Percentiles rank a stretch among this genome's conserved stretches.
Conservation (phyloP, 2,329 filamentous ascomycete genomes). For the Cytospora piceicola region DNA sequence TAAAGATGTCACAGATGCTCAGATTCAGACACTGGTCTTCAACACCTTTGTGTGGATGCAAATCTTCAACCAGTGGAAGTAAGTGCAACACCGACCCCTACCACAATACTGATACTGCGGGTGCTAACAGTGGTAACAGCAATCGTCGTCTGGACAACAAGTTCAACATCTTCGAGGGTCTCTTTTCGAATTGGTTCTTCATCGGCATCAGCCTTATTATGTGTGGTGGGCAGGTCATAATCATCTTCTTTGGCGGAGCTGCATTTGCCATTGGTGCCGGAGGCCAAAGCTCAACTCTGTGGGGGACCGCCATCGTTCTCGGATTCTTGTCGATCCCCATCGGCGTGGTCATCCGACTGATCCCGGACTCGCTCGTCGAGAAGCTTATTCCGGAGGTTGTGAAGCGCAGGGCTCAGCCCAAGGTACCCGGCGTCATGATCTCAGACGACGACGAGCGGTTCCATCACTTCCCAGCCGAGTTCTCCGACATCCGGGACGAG, state of each 20-base stretch:
- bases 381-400: slow-evolving; percentile 58
- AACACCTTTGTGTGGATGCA: slow-evolving; percentile 99
- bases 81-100: slow-evolving; percentile 46
- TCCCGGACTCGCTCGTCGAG: slow-evolving; percentile 73
- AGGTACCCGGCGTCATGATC: slow-evolving; percentile 61
- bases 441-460: slow-evolving; percentile 67
- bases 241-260: slow-evolving; percentile 81
- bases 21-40: slow-evolving; percentile 84
- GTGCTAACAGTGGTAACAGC: slow-evolving; percentile 43
- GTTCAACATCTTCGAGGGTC: slow-evolving; percentile 93
- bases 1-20: slow-evolving; percentile 44
- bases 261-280: slow-evolving; percentile 73
- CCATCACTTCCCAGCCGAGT: slow-evolving; percentile 69
- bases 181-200: slow-evolving; percentile 87
- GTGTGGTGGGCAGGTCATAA: slow-evolving; percentile 86
- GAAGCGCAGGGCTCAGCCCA: slow-evolving; percentile 49
- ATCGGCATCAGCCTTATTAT: slow-evolving; percentile 83
- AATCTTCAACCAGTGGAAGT: slow-evolving; percentile 97
- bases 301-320: slow-evolving; percentile 84
- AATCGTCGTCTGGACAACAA: slow-evolving; percentile 92
- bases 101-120: background rate
- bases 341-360: slow-evolving; percentile 76
- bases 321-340: slow-evolving; percentile 85
- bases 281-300: slow-evolving; percentile 72
- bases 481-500: slow-evolving; percentile 78